phyloP scores from a whole-genome alignment of 345 rosid genomes.

The Pseudoturritis turrita region DNA sequence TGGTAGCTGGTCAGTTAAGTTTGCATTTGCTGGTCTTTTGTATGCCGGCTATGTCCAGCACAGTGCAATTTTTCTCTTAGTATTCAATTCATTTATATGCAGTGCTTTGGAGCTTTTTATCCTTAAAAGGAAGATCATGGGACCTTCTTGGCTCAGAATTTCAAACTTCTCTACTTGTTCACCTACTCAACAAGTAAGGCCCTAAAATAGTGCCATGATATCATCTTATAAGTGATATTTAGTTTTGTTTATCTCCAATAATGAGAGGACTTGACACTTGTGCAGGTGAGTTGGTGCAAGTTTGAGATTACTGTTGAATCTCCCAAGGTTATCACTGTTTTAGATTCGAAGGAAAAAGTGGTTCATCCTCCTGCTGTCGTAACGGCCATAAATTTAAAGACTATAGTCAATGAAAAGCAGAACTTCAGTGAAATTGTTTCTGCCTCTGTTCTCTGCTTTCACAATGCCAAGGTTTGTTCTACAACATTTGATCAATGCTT shows the following conservation, averaged over 20 bases:
- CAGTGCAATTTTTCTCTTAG: background rate
- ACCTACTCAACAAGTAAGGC: conserved; percentile 69
- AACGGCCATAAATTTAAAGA: conserved; percentile 89
- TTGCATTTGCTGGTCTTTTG: conserved; percentile 1
- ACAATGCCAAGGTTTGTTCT: conserved; percentile 84
- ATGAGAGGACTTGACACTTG: conserved; percentile 26
- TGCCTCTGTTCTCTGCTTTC: conserved; percentile 88
- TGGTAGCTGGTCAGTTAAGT: conserved; percentile 10
- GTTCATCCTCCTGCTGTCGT: conserved; percentile 87
- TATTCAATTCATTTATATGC: conserved; percentile 30
- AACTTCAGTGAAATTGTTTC: conserved; percentile 81
- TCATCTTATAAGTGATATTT: conserved; percentile 4
- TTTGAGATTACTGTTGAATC: conserved; percentile 72
- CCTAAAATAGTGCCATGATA: conserved; percentile 8
- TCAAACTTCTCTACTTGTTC: conserved; percentile 66
- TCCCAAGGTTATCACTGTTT: conserved; percentile 55
- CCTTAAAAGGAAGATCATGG: conserved; percentile 80
- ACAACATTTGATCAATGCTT: conserved; percentile 16
- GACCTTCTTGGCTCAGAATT: conserved; percentile 91
- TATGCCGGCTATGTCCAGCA: background rate
- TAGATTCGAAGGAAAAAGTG: conserved; percentile 40
- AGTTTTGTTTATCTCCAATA: conserved; percentile 15
- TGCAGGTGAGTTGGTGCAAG: conserved; percentile 97
- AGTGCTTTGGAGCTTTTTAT: conserved; percentile 97
- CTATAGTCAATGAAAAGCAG: conserved; percentile 73